A percentile compares a stretch with the other conserved stretches of the same genome.
phyloP scores from a whole-genome alignment of 306 rosid genomes.

The Carpinus viminea region DNA sequence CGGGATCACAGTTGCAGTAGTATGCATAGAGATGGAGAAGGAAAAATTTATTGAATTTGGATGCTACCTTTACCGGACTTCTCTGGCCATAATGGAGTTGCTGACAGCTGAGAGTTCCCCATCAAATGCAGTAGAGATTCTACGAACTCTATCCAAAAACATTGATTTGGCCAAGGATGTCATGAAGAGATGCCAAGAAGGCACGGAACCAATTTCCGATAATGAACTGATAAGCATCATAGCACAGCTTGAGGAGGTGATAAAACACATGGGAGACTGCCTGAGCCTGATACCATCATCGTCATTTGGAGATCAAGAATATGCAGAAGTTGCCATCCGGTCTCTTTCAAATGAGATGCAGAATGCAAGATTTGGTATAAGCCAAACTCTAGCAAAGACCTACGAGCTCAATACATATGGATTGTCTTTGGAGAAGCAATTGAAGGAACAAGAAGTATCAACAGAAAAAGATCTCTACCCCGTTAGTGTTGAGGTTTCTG shows the following conservation, averaged over 20 bases:
- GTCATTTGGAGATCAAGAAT: conserved; percentile 37
- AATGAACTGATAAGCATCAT: conserved; percentile 17
- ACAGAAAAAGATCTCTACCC: conserved; percentile 47
- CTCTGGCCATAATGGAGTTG: conserved; percentile 41
- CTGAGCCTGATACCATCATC: conserved; percentile 38
- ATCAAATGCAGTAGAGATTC: conserved; percentile 30
- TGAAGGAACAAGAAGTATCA: conserved; percentile 11
- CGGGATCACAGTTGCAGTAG: conserved; percentile 24
- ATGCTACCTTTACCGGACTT: conserved; percentile 45
- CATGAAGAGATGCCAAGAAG: conserved; percentile 35
- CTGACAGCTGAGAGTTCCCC: conserved; percentile 28
- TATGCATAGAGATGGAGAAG: conserved; percentile 25
- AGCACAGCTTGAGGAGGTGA: conserved; percentile 30
- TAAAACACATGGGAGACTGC: conserved; percentile 39
- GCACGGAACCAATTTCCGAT: conserved; percentile 17
- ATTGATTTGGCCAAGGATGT: conserved; percentile 34
- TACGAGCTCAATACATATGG: conserved; percentile 1
- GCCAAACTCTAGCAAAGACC: conserved; percentile 11
- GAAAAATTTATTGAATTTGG: conserved; percentile 37
- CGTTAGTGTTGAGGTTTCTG: conserved; percentile 29
- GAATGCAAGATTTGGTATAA: conserved; percentile 15
- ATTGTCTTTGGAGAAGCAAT: conserved; percentile 20
- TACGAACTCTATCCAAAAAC: conserved; percentile 35
- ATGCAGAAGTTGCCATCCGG: conserved; percentile 32
- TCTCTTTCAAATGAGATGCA: conserved; percentile 47